Base-by-base conservation (phyloP, 345 rosid genomes). In the Citrus glauca region DNA sequence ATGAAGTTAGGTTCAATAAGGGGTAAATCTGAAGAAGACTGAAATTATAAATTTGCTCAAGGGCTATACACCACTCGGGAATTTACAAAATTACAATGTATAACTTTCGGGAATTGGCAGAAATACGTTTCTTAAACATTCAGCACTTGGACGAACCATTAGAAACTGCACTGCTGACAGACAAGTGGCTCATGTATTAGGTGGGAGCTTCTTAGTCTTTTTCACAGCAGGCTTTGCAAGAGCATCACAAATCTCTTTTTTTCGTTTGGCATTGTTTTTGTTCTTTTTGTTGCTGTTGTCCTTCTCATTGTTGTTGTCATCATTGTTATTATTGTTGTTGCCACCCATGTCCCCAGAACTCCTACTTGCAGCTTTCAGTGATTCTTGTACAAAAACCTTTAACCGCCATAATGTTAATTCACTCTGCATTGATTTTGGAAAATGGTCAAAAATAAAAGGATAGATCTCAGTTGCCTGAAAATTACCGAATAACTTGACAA, bases 341-440 rank as follows among this genome's bases (percentile, higher is more conserved):
- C 85, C 85, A 37, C 75, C 87, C 50, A 72, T 77, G 78, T 79
- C 86, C 11, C 72, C 84, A 63, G 83, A 75, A 78, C 76, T 75
- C 75, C 81, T 86, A 69, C 84, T 80, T 48, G 86, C 86, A 75
- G 60, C 86, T 89, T 86, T 87, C 61, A 89, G 59, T 37, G 89
- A 86, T 73, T 87, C 92, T 86, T 88, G 89, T 78, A 91, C 93
- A 62, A 91, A 92, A 82, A 88, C 86, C 84, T 88, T 92, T 66
- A 92, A 79, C 79, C 95, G 90, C 97, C 97, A 92, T 80, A 88
- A 75, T 7, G 93, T 89, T 53, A 81, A 77, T 74, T 90, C 93
- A 38, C 82, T 91, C 97, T 91, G 89, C 72, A 27, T 48, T 9
- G 60, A 69, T 45, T 28, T 37, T 24, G 48, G 9, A 9, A 24